Base-by-base conservation (phyloP, 352 stramenopile species). In the Phytophthora podocarpi region DNA sequence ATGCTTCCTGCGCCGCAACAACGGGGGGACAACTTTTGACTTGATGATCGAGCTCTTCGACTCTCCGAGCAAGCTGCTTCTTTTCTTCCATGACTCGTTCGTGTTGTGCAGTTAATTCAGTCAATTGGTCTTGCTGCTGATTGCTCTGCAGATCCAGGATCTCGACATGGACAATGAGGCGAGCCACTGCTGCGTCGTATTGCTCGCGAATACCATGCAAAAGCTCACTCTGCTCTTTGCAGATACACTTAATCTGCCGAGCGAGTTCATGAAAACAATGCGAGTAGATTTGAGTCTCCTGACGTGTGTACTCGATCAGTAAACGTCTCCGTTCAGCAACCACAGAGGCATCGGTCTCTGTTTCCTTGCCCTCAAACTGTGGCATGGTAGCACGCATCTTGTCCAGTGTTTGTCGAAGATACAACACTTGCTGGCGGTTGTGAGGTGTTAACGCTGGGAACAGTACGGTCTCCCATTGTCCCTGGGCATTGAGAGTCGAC, bases 201-300 rank as follows among this genome's bases (percentile, higher is more conserved):
- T 70, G 74, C 10, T 65, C 54, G 1, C 76, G 73, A 18, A 90
- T 83, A 37, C 90, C 80, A n/a, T 65, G 42, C 15, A 92, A 50
- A 9, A 92, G 55, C 37, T 89, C 80, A 51, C 82, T 88, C 49
- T 94, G 85, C 63, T 94, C 85, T 37, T 76, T 82, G 58, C 82
- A 92, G 50, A 91, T 87, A 40, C 64, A 92, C 50, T 82, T 80
- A 48, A 91, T 86, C 50, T 94, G 85, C 3, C 82, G 76, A 20
- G 69, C 79, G 20, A 94, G 66, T 56, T 94, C 85, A 48, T 89
- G 79, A 54, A 91, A 94, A 46, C 81, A 90, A 26, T 89, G 20
- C 18, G 82, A 88, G 70, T 91, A 90, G 23, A 94, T 70, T 34
- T 59, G 64, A 46, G 70, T 79, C 54, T 94, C 85, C 6, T 76